phyloP scores from a whole-genome alignment of 495 filamentous ascomycete species.

The Aspergillus baeticus region DNA sequence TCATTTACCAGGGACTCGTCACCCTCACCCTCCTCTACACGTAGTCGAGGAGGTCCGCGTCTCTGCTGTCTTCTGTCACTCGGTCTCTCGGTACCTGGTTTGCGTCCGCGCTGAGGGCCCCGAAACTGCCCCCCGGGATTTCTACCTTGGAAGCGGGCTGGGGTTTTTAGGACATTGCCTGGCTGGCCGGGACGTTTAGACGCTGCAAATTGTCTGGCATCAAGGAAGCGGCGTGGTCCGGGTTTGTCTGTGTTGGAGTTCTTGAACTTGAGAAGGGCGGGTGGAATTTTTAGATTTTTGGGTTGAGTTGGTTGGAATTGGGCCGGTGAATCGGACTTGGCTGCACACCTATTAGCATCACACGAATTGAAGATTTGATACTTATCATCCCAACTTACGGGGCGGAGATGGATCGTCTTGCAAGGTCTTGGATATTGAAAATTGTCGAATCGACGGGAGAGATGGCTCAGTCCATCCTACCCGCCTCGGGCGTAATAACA shows the following conservation, averaged over 20 bases:
- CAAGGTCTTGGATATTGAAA: constrained; percentile 29
- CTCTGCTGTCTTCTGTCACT: constrained; percentile 14
- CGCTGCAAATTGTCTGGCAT: constrained; percentile 43
- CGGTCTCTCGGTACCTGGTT: constrained; percentile 13
- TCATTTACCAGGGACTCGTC: constrained; percentile 23
- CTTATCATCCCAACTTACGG: constrained; percentile 14
- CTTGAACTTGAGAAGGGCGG: constrained; percentile 18
- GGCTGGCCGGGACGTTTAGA: constrained; percentile 27
- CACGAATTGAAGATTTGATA: not conserved
- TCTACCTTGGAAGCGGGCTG: constrained; percentile 26
- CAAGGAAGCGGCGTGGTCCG: constrained; percentile 34
- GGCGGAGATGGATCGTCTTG: constrained; percentile 21
- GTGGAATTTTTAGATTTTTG: constrained; percentile 22
- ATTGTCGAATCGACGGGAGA: constrained; percentile 23
- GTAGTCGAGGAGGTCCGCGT: constrained; percentile 13
- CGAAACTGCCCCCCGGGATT: not conserved
- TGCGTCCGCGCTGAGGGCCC: constrained; percentile 21
- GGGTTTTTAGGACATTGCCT: constrained; percentile 34
- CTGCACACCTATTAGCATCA: not conserved
- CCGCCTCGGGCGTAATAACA: constrained; percentile 19
- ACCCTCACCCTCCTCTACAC: constrained; percentile 22
- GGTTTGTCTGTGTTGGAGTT: constrained; percentile 18
- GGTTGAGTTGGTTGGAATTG: constrained; percentile 13
- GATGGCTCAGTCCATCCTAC: constrained; percentile 14
- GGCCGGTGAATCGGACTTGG: not conserved